Evolutionary conservation across 1,284 basidiomycete genomes (phyloP), one percentile per base, ranked within the genome.

Genomic region (Heterobasidion annosum): DNA sequence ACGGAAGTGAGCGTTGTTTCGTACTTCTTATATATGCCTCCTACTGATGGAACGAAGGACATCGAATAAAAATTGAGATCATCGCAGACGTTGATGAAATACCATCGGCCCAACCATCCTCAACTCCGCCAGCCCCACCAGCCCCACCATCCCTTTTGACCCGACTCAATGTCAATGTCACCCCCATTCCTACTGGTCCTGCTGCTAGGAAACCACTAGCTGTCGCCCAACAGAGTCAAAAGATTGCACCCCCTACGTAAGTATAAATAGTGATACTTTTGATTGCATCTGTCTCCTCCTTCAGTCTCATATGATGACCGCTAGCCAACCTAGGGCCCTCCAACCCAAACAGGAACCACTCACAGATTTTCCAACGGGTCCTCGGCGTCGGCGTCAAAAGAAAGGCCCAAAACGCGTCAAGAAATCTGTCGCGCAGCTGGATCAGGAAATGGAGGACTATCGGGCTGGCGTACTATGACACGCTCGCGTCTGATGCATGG

Each of bases 401-500:
- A 86, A 87, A 61, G 85, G 85, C 0, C 79, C 84, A 0, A 81
- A 77, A 61, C 75, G 85, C 51, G 63, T 84, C 44, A 82, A 83
- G 63, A 86, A 86, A 64, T 70, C 76, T 1, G 64, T 66, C 25
- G 76, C 73, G 34, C 74, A 85, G 57, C 70, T 88, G 34, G 85
- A 88, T 64, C 72, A 75, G 64, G 85, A 88, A 65, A 87, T 88
- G 81, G 85, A 88, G 54, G 81, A 85, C 50, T 88, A 87, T 60
- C 73, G 75, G 35, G 78, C 79, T 12, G 37, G 37, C n/a, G n/a
- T 40, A 40, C 10, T 40, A n/a, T 40, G 12, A 40, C 10, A n/a
- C 12, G 37, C 12, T n/a, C 37, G n/a, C n/a, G 37, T 3, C 12
- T 10, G 6, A n/a, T 40, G 12, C 37, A n/a, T 40, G 25, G 4